Evolutionary conservation across 805 yeast genomes (phyloP), one percentile per base, ranked within the genome.

Genomic region (Kurtzmaniella fragi): DNA sequence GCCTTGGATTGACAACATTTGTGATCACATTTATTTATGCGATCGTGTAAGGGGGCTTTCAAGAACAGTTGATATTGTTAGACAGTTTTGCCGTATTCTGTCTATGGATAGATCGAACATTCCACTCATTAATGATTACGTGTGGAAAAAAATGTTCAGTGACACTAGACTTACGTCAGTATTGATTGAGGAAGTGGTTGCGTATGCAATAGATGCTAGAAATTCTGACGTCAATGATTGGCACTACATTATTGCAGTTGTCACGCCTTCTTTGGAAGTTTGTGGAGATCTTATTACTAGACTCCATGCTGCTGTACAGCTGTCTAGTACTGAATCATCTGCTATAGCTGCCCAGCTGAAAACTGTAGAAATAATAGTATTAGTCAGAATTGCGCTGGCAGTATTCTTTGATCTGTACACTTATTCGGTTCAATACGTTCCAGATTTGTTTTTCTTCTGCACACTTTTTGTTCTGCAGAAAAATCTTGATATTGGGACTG

Each of bases 1-100:
- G 0, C 90, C 93, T 2, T 88, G 95, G 95, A 68, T 84, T 12
- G 73, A 73, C 17, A 83, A 86, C 48, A 66, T 86, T 17, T 77
- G 78, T 53, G 66, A 69, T 11, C 58, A 77, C 46, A 80, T 85
- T 6, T 82, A 69, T 50, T 49, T 72, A 31, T 67, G 65, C 13
- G 78, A 75, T 47, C 11, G 78, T 20, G 73, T 71, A 25, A 67
- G 63, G 41, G 93, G 95, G 0, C 70, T 77, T 1, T 82, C 77
- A 37, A 67, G 75, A 39, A 73, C 82, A 5, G 72, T 82, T 1
- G 78, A 74, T 33, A 59, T 86, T 9, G 68, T 87, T 17, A 67
- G 89, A 30, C 75, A 75, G 37, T 70, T 85, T 44, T 77, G 87
- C 39, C 67, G 72, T 28, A 69, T 80, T 23, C 74, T 90, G 2